Evolutionary conservation across 1,284 basidiomycete genomes (phyloP).

Genomic region (Ceratobasidium sp.): DNA sequence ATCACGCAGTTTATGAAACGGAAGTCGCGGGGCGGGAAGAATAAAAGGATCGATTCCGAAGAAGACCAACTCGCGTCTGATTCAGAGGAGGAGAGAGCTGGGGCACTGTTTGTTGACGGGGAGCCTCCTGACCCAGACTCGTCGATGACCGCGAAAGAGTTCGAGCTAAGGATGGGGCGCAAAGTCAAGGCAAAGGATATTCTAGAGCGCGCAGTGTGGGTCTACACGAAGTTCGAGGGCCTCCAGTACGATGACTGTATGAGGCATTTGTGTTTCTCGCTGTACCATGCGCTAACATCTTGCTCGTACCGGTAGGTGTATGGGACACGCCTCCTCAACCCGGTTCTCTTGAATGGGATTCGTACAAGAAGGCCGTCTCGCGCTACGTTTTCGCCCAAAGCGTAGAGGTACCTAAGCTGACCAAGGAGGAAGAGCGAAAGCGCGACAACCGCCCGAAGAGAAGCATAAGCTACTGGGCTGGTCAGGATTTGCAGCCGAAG

Average conservation of each 20-base stretch:
- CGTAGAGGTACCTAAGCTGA: conserved; percentile 71
- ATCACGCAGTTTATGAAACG: conserved; percentile 48
- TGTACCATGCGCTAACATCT: background rate
- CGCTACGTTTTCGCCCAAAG: conserved; percentile 74
- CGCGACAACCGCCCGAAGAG: conserved; percentile 65
- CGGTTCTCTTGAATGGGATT: conserved; percentile 69
- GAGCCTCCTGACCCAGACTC: conserved; percentile 67
- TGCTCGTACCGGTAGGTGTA: conserved; percentile 67
- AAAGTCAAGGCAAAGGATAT: conserved; percentile 67
- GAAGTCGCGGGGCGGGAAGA: conserved; percentile 54
- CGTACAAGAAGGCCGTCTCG: conserved; percentile 75
- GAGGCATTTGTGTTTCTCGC: conserved; percentile 50
- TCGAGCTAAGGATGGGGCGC: conserved; percentile 65
- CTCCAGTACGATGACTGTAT: conserved; percentile 89
- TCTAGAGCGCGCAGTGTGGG: conserved; percentile 70
- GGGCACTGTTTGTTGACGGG: conserved; percentile 65
- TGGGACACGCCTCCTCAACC: conserved; percentile 89
- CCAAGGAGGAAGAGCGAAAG: conserved; percentile 55
- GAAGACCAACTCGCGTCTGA: conserved; percentile 49
- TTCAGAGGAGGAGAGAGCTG: conserved; percentile 51
- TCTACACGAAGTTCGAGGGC: conserved; percentile 91
- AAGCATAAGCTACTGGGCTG: conserved; percentile 61
- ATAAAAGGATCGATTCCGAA: conserved; percentile 48
- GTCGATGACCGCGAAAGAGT: conserved; percentile 71
- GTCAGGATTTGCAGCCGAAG: conserved; percentile 64